Evolutionary conservation across 257 asterid genomes (phyloP).

Genomic region (Ehretia macrophylla): DNA sequence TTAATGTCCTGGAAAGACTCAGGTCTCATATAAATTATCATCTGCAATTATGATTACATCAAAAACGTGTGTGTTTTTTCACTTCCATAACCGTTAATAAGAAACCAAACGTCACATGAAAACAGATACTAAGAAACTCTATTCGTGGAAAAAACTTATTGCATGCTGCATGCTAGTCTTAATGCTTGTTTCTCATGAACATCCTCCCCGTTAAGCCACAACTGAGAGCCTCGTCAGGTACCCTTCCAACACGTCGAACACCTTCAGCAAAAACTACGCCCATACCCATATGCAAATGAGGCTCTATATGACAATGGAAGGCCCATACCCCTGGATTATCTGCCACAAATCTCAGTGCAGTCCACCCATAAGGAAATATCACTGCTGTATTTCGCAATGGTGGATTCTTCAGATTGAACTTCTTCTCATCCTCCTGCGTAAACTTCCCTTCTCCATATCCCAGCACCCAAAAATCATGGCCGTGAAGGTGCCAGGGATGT

Average conservation of each 20-base stretch:
- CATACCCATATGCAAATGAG: constrained; percentile 81
- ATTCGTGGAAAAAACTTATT: too few species aligned
- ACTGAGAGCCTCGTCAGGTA: constrained; percentile 44
- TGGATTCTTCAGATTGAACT: constrained; percentile 58
- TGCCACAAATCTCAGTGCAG: constrained; percentile 68
- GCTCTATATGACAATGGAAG: constrained; percentile 77
- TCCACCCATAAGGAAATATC: constrained; percentile 77
- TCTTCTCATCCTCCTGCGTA: constrained; percentile 29
- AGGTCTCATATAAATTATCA: too few species aligned
- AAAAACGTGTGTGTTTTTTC: too few species aligned
- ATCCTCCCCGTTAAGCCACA: constrained; percentile 3
- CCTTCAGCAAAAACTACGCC: constrained; percentile 79
- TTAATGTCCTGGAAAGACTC: too few species aligned
- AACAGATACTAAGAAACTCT: too few species aligned
- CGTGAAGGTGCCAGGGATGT: constrained; percentile 92
- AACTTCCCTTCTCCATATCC: constrained; percentile 78
- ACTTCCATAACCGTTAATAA: too few species aligned
- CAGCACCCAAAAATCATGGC: constrained; percentile 79
- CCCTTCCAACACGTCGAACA: constrained; percentile 18
- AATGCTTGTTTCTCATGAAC: constrained; percentile 29
- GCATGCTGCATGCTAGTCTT: too few species aligned
- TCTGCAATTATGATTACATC: too few species aligned
- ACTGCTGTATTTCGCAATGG: constrained; percentile 61
- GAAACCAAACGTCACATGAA: too few species aligned
- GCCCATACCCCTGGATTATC: constrained; percentile 89